These are phyloP conservation scores for Chlamydomonas reinhardtii DNA, from an alignment of 163 green algal genomes.

Conservation along the genomic window DNA sequence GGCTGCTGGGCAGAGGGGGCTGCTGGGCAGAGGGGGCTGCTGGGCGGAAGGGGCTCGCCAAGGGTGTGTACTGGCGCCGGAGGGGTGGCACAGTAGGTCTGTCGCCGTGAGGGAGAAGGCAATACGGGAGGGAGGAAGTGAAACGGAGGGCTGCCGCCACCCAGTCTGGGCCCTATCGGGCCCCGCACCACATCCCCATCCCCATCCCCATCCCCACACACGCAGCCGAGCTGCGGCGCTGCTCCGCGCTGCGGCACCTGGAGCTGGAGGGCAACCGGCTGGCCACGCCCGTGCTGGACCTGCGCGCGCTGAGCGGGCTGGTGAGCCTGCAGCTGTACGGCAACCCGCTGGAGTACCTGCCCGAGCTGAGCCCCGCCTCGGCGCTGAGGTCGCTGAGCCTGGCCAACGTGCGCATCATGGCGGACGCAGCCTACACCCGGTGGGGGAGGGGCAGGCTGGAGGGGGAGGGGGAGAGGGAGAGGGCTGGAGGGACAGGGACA, in stretches of 20 bases:
- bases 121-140: no score
- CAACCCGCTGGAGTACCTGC: constrained; percentile 96
- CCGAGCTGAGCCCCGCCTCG: constrained; percentile 85
- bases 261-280: constrained; percentile 89
- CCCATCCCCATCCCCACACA: no score
- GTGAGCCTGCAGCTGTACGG: constrained; percentile 72
- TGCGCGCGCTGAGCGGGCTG: constrained; percentile 52
- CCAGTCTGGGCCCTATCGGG: no score
- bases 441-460: constrained; percentile 1
- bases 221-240: constrained; percentile 80
- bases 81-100: no score
- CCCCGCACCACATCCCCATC: no score
- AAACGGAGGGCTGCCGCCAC: no score
- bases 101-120: no score
- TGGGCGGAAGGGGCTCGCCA: no score
- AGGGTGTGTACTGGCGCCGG: no score
- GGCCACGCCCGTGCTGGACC: constrained; percentile 52
- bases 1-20: no score
- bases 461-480: not conserved
- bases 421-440: constrained; percentile 53
- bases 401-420: constrained; percentile 80
- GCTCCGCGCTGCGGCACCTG: constrained; percentile 73
- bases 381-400: constrained; percentile 86
- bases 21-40: no score
- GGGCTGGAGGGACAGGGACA: not conserved